Base-by-base conservation (phyloP, 257 asterid genomes). In the Rubia yunnanensis region DNA sequence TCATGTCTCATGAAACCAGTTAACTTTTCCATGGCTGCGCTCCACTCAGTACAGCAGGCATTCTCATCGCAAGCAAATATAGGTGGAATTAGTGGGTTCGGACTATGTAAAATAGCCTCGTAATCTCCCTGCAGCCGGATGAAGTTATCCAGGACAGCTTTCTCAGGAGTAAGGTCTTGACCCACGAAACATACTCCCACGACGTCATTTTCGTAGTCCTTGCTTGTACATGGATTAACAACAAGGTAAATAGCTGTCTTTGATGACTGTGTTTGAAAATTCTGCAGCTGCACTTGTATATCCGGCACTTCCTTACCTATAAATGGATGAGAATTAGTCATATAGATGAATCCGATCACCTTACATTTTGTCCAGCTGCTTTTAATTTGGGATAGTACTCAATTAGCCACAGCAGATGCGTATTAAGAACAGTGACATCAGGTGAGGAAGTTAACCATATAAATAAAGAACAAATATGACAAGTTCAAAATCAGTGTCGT, bases 31-130 rank as follows among this genome's bases (percentile, higher is more conserved):
- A 86, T 84, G 58, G 82, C 88, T 9, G 82, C 82, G 34, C 80
- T 88, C 96, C 94, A 88, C 73, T 88, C 96, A 52, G 77, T 84
- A 74, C 96, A 88, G 64, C 82, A 72, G 5, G 85, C 92, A 60
- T 84, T 79, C 72, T 66, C 82, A 69, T 88, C 88, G 11, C 89
- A 75, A 66, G 89, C 89, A 69, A 88, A 86, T 68, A 86, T 86
- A 34, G 96, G 96, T 7, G 94, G 94, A 56, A 88, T 79, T 60
- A 85, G 60, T 56, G 86, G 86, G 66, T 77, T 81, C 30, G 76
- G 79, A 68, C 85, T 84, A 59, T 84, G 82, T 65, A 84, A 39
- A 14, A 88, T 79, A 50, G 88, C 72, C 64, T 81, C 72, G 38
- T 88, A 88, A 74, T 84, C 88, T 70, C 94, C 89, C 81, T 81